These are phyloP conservation scores for Myxozyma melibiosi DNA, from an alignment of 805 yeast genomes.

Conservation along the genomic window DNA sequence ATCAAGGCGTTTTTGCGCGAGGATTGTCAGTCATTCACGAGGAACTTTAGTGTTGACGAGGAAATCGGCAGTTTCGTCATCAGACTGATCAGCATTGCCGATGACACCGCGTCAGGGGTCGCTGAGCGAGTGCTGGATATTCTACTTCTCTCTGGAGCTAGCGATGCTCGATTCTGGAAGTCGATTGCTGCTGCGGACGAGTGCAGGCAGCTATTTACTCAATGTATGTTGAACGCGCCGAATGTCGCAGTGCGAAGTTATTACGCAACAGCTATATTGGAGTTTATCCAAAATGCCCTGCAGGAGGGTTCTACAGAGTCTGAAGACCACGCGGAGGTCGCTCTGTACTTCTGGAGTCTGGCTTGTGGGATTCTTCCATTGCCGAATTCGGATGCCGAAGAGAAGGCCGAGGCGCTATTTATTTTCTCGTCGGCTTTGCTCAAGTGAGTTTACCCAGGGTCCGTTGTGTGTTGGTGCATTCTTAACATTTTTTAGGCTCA, in stretches of 20 bases:
- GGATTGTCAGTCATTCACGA: not conserved
- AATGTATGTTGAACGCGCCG: constrained; percentile 2
- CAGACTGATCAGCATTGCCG: constrained; percentile 6
- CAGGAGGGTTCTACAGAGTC: not conserved
- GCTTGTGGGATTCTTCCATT: constrained; percentile 3
- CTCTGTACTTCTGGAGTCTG: constrained; percentile 19
- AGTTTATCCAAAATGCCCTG: not conserved
- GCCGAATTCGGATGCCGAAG: not conserved
- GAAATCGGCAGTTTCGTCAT: constrained; percentile 2
- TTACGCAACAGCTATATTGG: constrained; percentile 6
- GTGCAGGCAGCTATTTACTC: constrained; percentile 6
- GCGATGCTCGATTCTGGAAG: constrained; percentile 14
- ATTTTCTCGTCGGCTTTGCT: constrained; percentile 10
- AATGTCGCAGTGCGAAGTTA: constrained; percentile 11
- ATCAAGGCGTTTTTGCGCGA: constrained; percentile 6
- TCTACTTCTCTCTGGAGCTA: not conserved
- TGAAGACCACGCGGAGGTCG: not conserved
- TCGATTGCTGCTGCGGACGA: not conserved
- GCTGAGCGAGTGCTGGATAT: constrained; percentile 17
- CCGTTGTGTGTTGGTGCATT: not conserved
- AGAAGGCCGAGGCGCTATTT: constrained; percentile 8
- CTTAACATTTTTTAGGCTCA: not conserved
- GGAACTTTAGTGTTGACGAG: not conserved
- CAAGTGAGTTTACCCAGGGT: not conserved
- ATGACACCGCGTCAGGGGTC: not conserved